Conservation (phyloP, 306 rosid genomes). For the Quercus rubra region DNA sequence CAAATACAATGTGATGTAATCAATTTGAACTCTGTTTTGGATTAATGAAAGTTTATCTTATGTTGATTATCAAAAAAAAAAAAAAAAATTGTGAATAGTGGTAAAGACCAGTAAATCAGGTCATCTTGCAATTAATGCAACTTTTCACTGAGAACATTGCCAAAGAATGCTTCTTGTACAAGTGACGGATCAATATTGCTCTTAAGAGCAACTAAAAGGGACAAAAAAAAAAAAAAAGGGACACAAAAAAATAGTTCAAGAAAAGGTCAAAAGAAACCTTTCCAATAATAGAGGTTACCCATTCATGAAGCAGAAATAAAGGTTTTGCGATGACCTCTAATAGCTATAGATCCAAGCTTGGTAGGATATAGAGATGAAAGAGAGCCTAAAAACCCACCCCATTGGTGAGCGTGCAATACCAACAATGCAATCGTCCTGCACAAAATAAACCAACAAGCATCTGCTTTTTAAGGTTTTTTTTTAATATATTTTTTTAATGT, state of each 20-base stretch:
- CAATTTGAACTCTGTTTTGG: too few species aligned
- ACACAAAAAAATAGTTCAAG: neutral
- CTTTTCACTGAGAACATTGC: constrained; percentile 96
- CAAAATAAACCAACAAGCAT: constrained; percentile 5
- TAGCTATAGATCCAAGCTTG: constrained; percentile 84
- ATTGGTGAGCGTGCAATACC: constrained; percentile 97
- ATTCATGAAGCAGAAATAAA: constrained; percentile 1
- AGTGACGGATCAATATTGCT: constrained; percentile 84
- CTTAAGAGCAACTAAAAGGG: constrained; percentile 83
- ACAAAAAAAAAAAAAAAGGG: constrained; percentile 10
- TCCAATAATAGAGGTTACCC: neutral
- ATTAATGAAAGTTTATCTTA: too few species aligned
- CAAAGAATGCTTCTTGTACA: constrained; percentile 87
- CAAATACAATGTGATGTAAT: too few species aligned
- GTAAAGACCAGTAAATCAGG: constrained; percentile 76
- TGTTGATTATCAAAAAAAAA: too few species aligned
- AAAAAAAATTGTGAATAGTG: constrained; percentile 54
- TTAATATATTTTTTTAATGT: too few species aligned
- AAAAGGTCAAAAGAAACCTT: neutral
- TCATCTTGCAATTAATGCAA: constrained; percentile 91
- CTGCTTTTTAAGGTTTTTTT: neutral
- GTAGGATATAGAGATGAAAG: constrained; percentile 88
- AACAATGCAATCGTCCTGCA: constrained; percentile 83
- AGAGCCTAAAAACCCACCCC: constrained; percentile 86
- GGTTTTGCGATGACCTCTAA: constrained; percentile 53